Conservation (phyloP, 352 stramenopile genomes). For the Phytophthora ramorum region DNA sequence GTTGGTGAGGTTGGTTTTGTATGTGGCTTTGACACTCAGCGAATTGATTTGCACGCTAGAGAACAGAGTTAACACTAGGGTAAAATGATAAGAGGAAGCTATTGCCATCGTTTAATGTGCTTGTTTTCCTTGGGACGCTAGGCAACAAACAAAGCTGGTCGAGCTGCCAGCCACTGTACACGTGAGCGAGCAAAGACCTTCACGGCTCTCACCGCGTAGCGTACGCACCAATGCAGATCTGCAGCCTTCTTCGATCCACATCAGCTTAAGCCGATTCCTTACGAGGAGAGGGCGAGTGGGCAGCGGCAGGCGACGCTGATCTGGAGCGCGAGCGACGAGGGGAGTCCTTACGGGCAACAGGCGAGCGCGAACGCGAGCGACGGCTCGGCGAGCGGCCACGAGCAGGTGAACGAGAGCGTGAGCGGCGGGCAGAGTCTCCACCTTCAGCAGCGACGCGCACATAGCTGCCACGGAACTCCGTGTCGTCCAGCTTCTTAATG, state of each 20-base stretch:
- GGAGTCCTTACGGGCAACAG: constrained; percentile 63
- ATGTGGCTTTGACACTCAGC: too few relatives aligned
- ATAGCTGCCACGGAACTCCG: constrained; percentile 87
- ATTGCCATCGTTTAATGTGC: constrained; percentile 34
- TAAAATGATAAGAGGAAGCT: constrained; percentile 27
- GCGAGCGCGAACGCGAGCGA: constrained; percentile 77
- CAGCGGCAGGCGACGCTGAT: constrained; percentile 59
- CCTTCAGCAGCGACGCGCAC: constrained; percentile 70
- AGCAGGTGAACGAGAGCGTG: constrained; percentile 68
- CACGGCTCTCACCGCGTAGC: constrained; percentile 3
- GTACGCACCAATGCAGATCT: constrained; percentile 3
- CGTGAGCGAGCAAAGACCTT: constrained; percentile 6
- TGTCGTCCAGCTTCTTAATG: constrained; percentile 89
- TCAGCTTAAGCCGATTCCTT: constrained; percentile 78
- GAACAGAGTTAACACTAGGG: too few relatives aligned
- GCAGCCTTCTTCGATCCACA: constrained; percentile 23
- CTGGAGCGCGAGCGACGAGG: constrained; percentile 72
- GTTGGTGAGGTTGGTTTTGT: too few relatives aligned
- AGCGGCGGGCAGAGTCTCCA: constrained; percentile 42
- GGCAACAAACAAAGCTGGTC: constrained; percentile 32
- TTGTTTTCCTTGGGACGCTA: constrained; percentile 28
- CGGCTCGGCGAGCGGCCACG: constrained; percentile 61
- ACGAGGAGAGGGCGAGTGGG: constrained; percentile 56
- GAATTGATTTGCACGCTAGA: too few relatives aligned
- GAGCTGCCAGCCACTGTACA: constrained; percentile 13